These are phyloP conservation scores for Apophysomyces variabilis DNA, from an alignment of 371 early-diverging fungal genomes.

Conservation along the genomic window DNA sequence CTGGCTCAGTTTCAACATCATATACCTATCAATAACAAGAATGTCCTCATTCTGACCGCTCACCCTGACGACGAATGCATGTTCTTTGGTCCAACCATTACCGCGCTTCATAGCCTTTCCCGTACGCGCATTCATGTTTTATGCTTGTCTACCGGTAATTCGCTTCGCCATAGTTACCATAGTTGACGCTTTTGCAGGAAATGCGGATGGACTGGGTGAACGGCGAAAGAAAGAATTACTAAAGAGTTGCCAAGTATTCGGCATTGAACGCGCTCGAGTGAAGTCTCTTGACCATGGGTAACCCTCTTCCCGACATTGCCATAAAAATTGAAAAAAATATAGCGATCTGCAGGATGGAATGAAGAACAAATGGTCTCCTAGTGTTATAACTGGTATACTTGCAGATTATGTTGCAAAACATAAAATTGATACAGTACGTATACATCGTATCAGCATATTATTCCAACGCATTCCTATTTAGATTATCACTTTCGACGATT, in stretches of 20 bases:
- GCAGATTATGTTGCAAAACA: constrained; percentile 63
- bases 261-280: constrained; percentile 64
- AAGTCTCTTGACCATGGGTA: constrained; percentile 72
- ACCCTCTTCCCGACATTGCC: constrained; percentile 15
- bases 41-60: constrained; percentile 86
- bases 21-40: constrained; percentile 36
- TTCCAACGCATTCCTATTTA: constrained; percentile 22
- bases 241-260: constrained; percentile 69
- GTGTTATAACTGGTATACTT: constrained; percentile 60
- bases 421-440: constrained; percentile 67
- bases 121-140: constrained; percentile 68
- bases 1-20: constrained; percentile 21
- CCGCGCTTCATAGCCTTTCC: constrained; percentile 33
- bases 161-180: background rate
- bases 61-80: constrained; percentile 99
- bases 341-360: constrained; percentile 81
- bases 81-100: constrained; percentile 96
- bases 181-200: constrained; percentile 50
- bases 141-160: constrained; percentile 86
- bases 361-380: constrained; percentile 71
- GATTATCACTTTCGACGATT: constrained; percentile 93
- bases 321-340: constrained; percentile 18
- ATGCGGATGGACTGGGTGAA: constrained; percentile 79
- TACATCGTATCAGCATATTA: background rate
- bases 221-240: constrained; percentile 81